These are phyloP conservation scores for Fusarium torulosum DNA, from an alignment of 2,329 filamentous ascomycete genomes.

Conservation along the genomic window DNA sequence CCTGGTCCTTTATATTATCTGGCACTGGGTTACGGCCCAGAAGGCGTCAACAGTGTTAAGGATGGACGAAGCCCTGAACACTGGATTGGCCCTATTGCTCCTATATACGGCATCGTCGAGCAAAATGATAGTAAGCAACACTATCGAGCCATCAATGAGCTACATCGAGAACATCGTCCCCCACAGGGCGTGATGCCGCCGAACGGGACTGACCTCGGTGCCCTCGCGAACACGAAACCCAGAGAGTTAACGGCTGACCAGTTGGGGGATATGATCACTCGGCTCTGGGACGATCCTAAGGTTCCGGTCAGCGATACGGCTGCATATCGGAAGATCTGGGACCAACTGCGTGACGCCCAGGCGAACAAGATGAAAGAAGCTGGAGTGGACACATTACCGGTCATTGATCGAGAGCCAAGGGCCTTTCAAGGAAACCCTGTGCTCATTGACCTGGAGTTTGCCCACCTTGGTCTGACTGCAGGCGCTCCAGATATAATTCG, in stretches of 20 bases:
- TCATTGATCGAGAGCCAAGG: not conserved
- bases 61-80: slow-evolving; percentile 35
- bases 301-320: not conserved
- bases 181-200: slow-evolving; percentile 4
- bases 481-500: not conserved
- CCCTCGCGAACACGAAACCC: not conserved
- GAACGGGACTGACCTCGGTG: not conserved
- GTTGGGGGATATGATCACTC: slow-evolving; percentile 5
- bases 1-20: slow-evolving; percentile 54
- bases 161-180: slow-evolving; percentile 21
- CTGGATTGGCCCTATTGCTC: slow-evolving; percentile 43
- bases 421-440: slow-evolving; percentile 18
- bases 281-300: not conserved
- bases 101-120: slow-evolving; percentile 27
- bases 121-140: not conserved
- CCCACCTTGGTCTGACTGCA: not conserved
- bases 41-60: slow-evolving; percentile 44
- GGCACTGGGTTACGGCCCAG: slow-evolving; percentile 46
- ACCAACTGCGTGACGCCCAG: not conserved
- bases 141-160: not conserved
- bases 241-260: not conserved
- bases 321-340: slow-evolving; percentile 6
- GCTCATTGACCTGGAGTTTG: slow-evolving; percentile 1
- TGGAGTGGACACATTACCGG: not conserved
- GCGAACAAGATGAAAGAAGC: not conserved